phyloP scores from a whole-genome alignment of 129 eudicot species.

The Glebionis coronaria region DNA sequence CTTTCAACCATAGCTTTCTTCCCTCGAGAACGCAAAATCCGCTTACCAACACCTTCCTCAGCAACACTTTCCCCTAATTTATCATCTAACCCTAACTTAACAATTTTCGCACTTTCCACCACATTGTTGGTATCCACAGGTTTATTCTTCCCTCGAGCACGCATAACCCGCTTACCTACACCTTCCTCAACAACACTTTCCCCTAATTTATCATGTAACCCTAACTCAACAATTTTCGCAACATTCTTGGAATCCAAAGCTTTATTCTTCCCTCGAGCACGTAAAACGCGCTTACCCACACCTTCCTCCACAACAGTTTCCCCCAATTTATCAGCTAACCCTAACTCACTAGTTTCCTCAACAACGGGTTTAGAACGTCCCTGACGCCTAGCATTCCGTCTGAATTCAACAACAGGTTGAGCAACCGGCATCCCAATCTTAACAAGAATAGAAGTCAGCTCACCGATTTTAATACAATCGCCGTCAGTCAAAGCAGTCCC shows the following conservation, averaged over 20 bases:
- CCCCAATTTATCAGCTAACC: too few species aligned
- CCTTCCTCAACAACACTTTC: too few species aligned
- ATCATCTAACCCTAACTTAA: slow-evolving; percentile 37
- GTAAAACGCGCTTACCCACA: too few species aligned
- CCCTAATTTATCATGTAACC: too few species aligned
- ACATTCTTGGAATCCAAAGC: too few species aligned
- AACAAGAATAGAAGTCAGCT: slow-evolving; percentile 49
- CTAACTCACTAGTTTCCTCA: slow-evolving; percentile 20
- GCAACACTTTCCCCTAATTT: slow-evolving; percentile 24
- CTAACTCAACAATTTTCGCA: too few species aligned
- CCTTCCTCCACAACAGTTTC: too few species aligned
- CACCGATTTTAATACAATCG: slow-evolving; percentile 73
- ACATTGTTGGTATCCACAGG: too few species aligned
- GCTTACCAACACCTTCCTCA: slow-evolving; percentile 29
- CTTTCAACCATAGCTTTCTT: slow-evolving; percentile 13
- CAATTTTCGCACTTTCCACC: too few species aligned
- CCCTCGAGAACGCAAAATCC: slow-evolving; percentile 19
- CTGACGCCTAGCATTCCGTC: slow-evolving; percentile 33
- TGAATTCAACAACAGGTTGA: neutral
- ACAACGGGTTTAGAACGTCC: slow-evolving; percentile 22
- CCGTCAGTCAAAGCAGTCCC: slow-evolving; percentile 39
- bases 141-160: too few species aligned
- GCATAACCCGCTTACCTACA: too few species aligned
- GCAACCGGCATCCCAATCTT: slow-evolving; percentile 17
- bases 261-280: too few species aligned